Evolutionary conservation across 148 eudicot genomes (phyloP), one percentile per base, ranked within the genome.

Genomic region (Spergularia marina): DNA sequence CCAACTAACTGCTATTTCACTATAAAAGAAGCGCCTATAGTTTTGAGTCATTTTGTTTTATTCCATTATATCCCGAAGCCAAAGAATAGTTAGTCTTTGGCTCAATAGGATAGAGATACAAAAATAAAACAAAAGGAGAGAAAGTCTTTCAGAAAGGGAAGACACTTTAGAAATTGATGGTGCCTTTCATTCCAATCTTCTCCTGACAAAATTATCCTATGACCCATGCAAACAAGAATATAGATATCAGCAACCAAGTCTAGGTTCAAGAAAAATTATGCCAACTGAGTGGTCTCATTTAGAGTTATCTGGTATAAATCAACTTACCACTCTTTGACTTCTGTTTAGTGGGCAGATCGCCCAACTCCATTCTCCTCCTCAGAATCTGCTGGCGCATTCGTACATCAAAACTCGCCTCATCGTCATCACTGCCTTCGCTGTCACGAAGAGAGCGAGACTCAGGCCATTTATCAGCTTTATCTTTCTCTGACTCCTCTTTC

Each of bases 321-420:
- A 36, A 20, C 18, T 30, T 84, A 94, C 97, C 96, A 21, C 53
- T 83, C 14, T 53, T 86, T 59, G 77, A 57, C 75, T 85, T 89
- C 76, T 88, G 74, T 82, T 86, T 88, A 39, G 87, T 52, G 59
- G 92, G 87, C 73, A 74, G 62, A 84, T 87, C 94, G 69, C 94
- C 98, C 55, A 89, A 82, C 76, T 90, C 96, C 77, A 68, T 83
- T 71, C 93, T 83, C 80, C 78, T 95, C 74, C 57, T 89, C 57
- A 92, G 86, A 80, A 92, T 88, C 84, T 90, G 91, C 65, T 82
- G 89, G 36, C 98, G 98, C 97, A 95, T 95, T 66, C 91, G 84
- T 39, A 85, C 89, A 79, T 95, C 96, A 84, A 95, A 95, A 78
- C 81, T 87, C 57, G 76, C 86, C 70, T 92, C 98, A 79, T 90